Conservation (phyloP, 805 yeast species). For the Myxozyma udenii region DNA sequence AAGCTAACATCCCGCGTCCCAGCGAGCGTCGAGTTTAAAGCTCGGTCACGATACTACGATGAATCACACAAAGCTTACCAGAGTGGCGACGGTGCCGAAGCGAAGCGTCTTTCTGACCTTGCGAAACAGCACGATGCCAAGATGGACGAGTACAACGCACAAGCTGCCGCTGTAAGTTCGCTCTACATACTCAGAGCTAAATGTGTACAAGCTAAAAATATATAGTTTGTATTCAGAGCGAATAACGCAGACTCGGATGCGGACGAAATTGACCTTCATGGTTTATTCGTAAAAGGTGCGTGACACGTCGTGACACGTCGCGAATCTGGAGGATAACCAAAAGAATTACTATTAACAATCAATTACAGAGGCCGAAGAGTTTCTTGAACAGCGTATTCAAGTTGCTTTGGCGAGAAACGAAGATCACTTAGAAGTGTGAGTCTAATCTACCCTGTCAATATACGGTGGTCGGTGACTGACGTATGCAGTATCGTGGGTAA, state of each 20-base stretch:
- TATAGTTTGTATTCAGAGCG: conserved; percentile 70
- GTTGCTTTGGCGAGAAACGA: conserved; percentile 59
- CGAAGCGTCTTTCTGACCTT: conserved; percentile 67
- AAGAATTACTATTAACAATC: neutral
- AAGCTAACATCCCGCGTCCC: neutral
- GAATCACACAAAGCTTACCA: conserved; percentile 77
- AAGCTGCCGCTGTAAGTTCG: conserved; percentile 60
- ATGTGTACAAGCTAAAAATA: neutral
- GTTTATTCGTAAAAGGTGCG: conserved; percentile 64
- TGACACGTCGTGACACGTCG: neutral
- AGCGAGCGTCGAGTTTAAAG: conserved; percentile 65
- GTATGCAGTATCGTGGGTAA: conserved; percentile 70
- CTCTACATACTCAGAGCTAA: neutral
- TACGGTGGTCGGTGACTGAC: neutral
- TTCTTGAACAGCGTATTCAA: conserved; percentile 69
- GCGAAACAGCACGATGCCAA: conserved; percentile 57
- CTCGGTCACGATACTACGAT: conserved; percentile 53
- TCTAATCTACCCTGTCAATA: neutral
- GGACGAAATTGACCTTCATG: conserved; percentile 91
- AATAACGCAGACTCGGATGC: conserved; percentile 82
- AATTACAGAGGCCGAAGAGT: conserved; percentile 66
- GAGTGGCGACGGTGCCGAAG: conserved; percentile 66
- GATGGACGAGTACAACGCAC: conserved; percentile 67
- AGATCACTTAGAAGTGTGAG: conserved; percentile 56
- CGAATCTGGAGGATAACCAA: no score